Conservation (phyloP, 495 filamentous ascomycete species). For the Corynascus novoguineensis region DNA sequence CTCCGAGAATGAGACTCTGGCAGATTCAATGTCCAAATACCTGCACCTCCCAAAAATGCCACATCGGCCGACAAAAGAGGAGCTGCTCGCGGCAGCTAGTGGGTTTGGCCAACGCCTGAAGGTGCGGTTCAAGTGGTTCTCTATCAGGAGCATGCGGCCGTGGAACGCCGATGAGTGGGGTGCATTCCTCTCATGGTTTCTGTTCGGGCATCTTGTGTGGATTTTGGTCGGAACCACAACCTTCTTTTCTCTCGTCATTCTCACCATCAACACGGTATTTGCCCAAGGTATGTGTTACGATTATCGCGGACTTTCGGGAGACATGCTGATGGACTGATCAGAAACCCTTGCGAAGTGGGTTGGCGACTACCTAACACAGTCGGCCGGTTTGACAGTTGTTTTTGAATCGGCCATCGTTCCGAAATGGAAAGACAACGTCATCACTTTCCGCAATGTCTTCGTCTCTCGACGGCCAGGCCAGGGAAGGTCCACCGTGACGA, state of each 20-base stretch:
- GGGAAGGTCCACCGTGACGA: conserved; percentile 70
- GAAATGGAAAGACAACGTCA: conserved; percentile 88
- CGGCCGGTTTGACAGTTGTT: conserved; percentile 89
- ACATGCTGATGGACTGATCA: conserved; percentile 26
- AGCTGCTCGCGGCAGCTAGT: conserved; percentile 84
- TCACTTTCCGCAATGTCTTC: conserved; percentile 95
- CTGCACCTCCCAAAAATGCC: conserved; percentile 63
- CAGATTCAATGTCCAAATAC: conserved; percentile 44
- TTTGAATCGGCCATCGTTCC: conserved; percentile 98
- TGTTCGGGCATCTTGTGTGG: conserved; percentile 92
- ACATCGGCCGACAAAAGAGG: conserved; percentile 87
- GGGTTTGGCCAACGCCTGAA: conserved; percentile 89
- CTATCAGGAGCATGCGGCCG: conserved; percentile 88
- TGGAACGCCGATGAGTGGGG: conserved; percentile 95
- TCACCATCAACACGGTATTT: conserved; percentile 91
- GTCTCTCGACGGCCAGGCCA: conserved; percentile 88
- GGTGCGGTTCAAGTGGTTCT: conserved; percentile 95
- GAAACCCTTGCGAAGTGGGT: conserved; percentile 91
- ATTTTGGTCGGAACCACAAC: conserved; percentile 92
- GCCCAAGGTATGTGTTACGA: conserved; percentile 64
- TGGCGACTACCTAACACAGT: conserved; percentile 91
- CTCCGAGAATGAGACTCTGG: conserved; percentile 31
- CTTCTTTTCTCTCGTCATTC: conserved; percentile 86
- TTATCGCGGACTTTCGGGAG: no score
- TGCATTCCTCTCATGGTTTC: conserved; percentile 90